Percentiles rank a stretch among this genome's conserved stretches.
Evolutionary conservation across 1,139 yeast species (phyloP).

Genomic region (Pichia sp.): DNA sequence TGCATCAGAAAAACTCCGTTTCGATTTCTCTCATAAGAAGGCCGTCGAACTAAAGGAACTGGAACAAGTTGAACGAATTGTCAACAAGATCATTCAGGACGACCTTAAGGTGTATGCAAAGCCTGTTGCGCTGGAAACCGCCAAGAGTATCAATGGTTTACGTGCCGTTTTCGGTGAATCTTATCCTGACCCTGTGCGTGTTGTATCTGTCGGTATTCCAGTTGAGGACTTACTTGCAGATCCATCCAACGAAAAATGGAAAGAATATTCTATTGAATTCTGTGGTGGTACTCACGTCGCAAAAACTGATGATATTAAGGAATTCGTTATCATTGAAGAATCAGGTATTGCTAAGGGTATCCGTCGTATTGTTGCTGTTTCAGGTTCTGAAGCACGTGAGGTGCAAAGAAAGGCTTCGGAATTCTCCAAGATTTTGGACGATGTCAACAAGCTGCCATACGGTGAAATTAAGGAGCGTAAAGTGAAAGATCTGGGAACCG

Average conservation of each 20-base stretch:
- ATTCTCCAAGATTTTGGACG: slow-evolving; percentile 56
- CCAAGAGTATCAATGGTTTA: slow-evolving; percentile 73
- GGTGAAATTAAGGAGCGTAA: slow-evolving; percentile 71
- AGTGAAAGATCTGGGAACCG: slow-evolving; percentile 79
- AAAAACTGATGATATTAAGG: slow-evolving; percentile 89
- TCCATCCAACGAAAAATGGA: slow-evolving; percentile 75
- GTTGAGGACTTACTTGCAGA: slow-evolving; percentile 72
- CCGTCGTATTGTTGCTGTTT: slow-evolving; percentile 95
- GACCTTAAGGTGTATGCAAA: slow-evolving; percentile 72
- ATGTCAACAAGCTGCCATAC: slow-evolving; percentile 50
- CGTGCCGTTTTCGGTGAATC: slow-evolving; percentile 99
- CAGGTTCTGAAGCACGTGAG: slow-evolving; percentile 85
- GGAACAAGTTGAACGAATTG: slow-evolving; percentile 67
- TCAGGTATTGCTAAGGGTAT: slow-evolving; percentile 98
- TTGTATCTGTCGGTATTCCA: slow-evolving; percentile 89
- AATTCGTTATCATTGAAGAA: slow-evolving; percentile 85
- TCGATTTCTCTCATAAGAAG: slow-evolving; percentile 91
- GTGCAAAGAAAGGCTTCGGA: slow-evolving; percentile 81
- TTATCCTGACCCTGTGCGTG: slow-evolving; percentile 98
- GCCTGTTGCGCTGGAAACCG: slow-evolving; percentile 72
- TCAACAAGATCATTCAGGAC: slow-evolving; percentile 65
- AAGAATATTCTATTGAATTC: slow-evolving; percentile 77
- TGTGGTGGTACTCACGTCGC: slow-evolving; percentile 99
- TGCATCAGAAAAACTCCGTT: slow-evolving; percentile 90
- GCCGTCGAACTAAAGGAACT: slow-evolving; percentile 70